Conservation (phyloP, 192 early-diverging fungal genomes). For the Coemansia sp. region DNA sequence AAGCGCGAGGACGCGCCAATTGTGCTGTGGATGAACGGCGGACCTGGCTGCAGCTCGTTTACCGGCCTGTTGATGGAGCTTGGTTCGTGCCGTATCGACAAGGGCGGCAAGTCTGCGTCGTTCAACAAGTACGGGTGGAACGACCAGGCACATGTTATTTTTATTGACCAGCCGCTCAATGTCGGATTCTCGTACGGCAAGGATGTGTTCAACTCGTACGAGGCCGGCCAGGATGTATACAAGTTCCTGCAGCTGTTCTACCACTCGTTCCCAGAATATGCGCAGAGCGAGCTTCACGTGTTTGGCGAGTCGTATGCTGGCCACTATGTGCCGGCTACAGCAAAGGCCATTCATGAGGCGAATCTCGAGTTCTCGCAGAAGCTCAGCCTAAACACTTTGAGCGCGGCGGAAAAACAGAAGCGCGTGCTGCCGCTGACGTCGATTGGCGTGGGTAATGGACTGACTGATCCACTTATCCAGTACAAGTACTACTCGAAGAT, state of each 20-base stretch:
- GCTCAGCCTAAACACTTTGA: conserved; percentile 17
- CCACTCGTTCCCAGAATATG: conserved; percentile 80
- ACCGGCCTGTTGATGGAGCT: conserved; percentile 82
- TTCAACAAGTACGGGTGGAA: conserved; percentile 86
- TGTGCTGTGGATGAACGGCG: conserved; percentile 78
- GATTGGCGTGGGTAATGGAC: conserved; percentile 88
- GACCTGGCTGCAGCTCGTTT: conserved; percentile 79
- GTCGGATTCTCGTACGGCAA: conserved; percentile 89
- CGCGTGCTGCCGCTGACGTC: conserved; percentile 69
- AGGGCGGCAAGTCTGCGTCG: conserved; percentile 66
- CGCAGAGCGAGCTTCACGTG: conserved; percentile 75
- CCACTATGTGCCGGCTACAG: conserved; percentile 93
- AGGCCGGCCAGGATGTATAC: conserved; percentile 85
- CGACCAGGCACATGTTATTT: conserved; percentile 81
- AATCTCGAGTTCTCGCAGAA: conserved; percentile 62
- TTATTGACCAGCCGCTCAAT: conserved; percentile 86
- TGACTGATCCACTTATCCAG: conserved; percentile 86
- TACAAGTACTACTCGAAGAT: conserved; percentile 83
- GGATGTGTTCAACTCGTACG: conserved; percentile 66
- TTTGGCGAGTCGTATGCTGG: conserved; percentile 89
- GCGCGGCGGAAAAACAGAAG: conserved; percentile 42
- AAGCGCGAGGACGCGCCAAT: conserved; percentile 67
- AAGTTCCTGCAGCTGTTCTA: conserved; percentile 93
- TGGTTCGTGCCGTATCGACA: conserved; percentile 82
- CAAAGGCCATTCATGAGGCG: conserved; percentile 70